Conservation (phyloP, 257 asterid genomes). For the Solanum rostratum region DNA sequence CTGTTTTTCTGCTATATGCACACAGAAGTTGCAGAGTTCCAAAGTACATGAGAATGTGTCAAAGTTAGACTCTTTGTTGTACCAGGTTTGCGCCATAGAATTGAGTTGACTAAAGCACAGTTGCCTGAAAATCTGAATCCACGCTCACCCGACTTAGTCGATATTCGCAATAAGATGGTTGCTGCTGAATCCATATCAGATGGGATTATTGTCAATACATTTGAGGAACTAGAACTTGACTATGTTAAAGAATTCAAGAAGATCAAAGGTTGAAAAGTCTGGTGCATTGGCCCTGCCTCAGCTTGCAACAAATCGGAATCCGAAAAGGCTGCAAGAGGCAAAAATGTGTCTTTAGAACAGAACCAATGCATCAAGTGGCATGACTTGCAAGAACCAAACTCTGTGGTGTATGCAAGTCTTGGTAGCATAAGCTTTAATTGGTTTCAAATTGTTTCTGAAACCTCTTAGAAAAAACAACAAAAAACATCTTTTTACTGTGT, state of each 20-base stretch:
- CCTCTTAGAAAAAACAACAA: no score
- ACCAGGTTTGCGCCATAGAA: slow-evolving; percentile 20
- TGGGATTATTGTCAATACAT: slow-evolving; percentile 36
- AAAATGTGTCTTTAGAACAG: slow-evolving; percentile 5
- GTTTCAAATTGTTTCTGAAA: no score
- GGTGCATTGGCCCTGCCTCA: slow-evolving; percentile 61
- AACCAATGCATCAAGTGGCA: slow-evolving; percentile 23
- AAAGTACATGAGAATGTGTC: no score
- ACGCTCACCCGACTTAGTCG: not conserved
- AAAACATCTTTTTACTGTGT: no score
- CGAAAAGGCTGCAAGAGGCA: no score
- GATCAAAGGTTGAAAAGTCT: slow-evolving; percentile 24
- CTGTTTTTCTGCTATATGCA: no score
- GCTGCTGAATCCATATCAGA: slow-evolving; percentile 18
- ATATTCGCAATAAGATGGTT: slow-evolving; percentile 20
- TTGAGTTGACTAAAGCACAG: slow-evolving; percentile 20
- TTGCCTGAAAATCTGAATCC: slow-evolving; percentile 27
- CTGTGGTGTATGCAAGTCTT: no score
- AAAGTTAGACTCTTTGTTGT: no score
- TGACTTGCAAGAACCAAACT: slow-evolving; percentile 5
- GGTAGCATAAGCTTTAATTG: no score
- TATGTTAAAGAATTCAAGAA: slow-evolving; percentile 18
- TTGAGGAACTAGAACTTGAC: slow-evolving; percentile 46
- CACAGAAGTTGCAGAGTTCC: slow-evolving; percentile 1
- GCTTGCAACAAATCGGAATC: slow-evolving; percentile 17